A percentile compares a stretch with the other conserved stretches of the same genome.
Evolutionary conservation across 345 rosid species (phyloP).

Genomic region (Citrus sinensis): DVS_A1.0 CM039161.1:23972001-23972500

Average conservation of each 20-base stretch:
- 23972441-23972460: not conserved
- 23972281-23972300: not conserved
- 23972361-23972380: not conserved
- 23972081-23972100: not conserved
- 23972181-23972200: not conserved
- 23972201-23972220: not conserved
- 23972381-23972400: no score
- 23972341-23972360: not conserved
- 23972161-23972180: not conserved
- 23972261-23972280: not conserved
- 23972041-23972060: not conserved
- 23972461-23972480: not conserved
- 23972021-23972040: constrained; percentile 33
- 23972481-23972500: not conserved
- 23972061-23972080: not conserved
- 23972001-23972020: not conserved
- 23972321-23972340: not conserved
- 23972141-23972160: not conserved
- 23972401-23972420: not conserved
- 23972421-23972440: not conserved
- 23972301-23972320: not conserved
- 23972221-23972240: not conserved
- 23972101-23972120: not conserved
- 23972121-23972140: not conserved
- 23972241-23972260: no score